These are phyloP conservation scores for Omphalea diandra DNA, from an alignment of 441 rosid genomes.

Conservation along the genomic window DNA sequence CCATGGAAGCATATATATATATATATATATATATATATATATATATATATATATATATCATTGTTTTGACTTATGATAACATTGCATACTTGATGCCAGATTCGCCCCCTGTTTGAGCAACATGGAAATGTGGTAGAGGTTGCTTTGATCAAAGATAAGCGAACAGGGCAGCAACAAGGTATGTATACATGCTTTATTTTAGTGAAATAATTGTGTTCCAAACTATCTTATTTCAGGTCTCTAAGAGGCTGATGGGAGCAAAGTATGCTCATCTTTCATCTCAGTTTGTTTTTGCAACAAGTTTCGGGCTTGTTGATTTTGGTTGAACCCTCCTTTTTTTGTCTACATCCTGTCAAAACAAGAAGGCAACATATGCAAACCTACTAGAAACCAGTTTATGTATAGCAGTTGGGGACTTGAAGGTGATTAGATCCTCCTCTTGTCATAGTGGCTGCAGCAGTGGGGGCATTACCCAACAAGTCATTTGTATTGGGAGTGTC, in stretches of 20 bases:
- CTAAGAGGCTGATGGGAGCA: slow-evolving; percentile 96
- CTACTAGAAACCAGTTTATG: slow-evolving; percentile 48
- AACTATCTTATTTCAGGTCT: slow-evolving; percentile 76
- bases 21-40: background rate
- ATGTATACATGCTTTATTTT: slow-evolving; percentile 42
- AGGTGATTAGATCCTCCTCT: slow-evolving; percentile 47
- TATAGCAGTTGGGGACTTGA: slow-evolving; percentile 46
- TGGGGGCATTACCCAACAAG: slow-evolving; percentile 45
- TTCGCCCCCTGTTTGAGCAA: slow-evolving; percentile 81
- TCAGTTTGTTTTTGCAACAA: slow-evolving; percentile 77
- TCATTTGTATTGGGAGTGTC: slow-evolving; percentile 51
- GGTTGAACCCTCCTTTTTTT: slow-evolving; percentile 49
- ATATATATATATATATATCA: no score
- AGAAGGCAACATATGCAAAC: slow-evolving; percentile 63
- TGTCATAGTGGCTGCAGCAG: slow-evolving; percentile 54
- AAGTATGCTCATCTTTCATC: slow-evolving; percentile 76
- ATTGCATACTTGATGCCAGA: slow-evolving; percentile 41
- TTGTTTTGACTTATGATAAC: no score
- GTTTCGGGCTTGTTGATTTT: slow-evolving; percentile 67
- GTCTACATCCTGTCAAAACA: slow-evolving; percentile 53
- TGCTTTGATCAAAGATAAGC: slow-evolving; percentile 94
- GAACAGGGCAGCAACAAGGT: slow-evolving; percentile 99
- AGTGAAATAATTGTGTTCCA: slow-evolving; percentile 42
- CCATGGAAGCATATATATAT: background rate
- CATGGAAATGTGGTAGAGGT: slow-evolving; percentile 96